Conservation (phyloP, 148 eudicot species). For the Arctostaphylos glauca region DNA sequence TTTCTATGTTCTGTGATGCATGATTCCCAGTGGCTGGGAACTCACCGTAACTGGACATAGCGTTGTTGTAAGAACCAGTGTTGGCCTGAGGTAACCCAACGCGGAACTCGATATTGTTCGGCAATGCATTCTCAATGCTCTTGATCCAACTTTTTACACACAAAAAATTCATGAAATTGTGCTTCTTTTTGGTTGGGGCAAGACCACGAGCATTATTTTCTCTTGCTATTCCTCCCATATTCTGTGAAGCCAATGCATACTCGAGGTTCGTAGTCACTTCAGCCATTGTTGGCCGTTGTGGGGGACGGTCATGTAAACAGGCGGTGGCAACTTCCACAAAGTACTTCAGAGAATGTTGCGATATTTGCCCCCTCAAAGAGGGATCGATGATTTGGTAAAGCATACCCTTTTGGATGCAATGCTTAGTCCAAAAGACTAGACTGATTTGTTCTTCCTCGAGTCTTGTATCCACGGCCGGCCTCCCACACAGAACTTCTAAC, state of each 20-base stretch:
- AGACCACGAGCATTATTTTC: neutral
- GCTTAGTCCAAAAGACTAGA: slow-evolving; percentile 22
- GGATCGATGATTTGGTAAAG: slow-evolving; percentile 18
- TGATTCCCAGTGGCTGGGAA: neutral
- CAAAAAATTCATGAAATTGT: neutral
- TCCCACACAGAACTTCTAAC: slow-evolving; percentile 27
- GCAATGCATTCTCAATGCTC: neutral
- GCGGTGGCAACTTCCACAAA: slow-evolving; percentile 19
- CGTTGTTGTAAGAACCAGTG: neutral
- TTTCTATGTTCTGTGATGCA: neutral
- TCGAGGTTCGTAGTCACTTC: slow-evolving; percentile 23
- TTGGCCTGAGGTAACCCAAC: neutral
- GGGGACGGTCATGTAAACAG: slow-evolving; percentile 20
- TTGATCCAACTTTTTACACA: neutral
- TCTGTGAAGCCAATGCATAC: slow-evolving; percentile 16
- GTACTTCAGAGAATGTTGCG: slow-evolving; percentile 6
- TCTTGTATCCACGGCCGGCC: slow-evolving; percentile 15
- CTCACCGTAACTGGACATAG: neutral
- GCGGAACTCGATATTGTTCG: neutral
- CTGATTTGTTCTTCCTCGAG: slow-evolving; percentile 1
- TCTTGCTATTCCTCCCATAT: neutral
- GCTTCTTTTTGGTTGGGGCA: neutral
- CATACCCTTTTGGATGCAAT: slow-evolving; percentile 11
- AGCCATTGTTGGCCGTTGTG: slow-evolving; percentile 27
- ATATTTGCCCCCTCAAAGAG: slow-evolving; percentile 14